Base-by-base conservation (phyloP, 495 filamentous ascomycete genomes). In the Penicillium canescens region DNA sequence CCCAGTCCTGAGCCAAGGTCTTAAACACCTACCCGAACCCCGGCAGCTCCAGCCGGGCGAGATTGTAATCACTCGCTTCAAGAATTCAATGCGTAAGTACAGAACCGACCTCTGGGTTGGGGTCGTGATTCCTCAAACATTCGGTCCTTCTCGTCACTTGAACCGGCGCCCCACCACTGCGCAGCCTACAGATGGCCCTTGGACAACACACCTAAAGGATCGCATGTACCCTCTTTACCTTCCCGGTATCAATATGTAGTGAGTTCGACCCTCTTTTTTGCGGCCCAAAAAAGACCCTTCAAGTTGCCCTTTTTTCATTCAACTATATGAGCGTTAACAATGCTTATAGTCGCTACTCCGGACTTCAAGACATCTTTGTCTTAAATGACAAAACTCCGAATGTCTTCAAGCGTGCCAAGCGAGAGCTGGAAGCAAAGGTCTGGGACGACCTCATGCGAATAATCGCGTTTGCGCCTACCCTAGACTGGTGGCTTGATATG, bases 61-160 rank as follows among this genome's bases (percentile, higher is more conserved):
- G 9, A 18, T 18, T 0, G 56, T 45, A 10, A 28, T 65, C 6
- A 31, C 50, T 11, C 55, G 62, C 2, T 65, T 52, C 49, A 62
- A 65, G n/a, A 65, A 59, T 8, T 26, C 47, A 3, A 16, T 36
- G 0, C 41, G 55, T 0, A 18, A 44, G 0, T 54, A 65, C 46
- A 49, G 41, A 31, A 50, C 50, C 1, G 62, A 65, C 31, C 36
- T 62, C 8, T 65, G 62, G 62, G 13, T 63, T 23, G 56, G 42
- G 0, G 34, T 65, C 0, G 34, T 60, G 1, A 16, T 60, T 1
- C 38, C 54, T 0, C 52, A 55, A 2, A 18, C 39, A 1, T 52
- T 55, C 23, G 54, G 52, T 6, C 49, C 46, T 6, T 26, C 21
- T 1, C 33, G 42, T 3, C 36, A 49, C 3, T 4, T 55, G n/a